Conservation (phyloP, 176 grass and related monocot species). For the Echinochloa phyllopogon region DNA sequence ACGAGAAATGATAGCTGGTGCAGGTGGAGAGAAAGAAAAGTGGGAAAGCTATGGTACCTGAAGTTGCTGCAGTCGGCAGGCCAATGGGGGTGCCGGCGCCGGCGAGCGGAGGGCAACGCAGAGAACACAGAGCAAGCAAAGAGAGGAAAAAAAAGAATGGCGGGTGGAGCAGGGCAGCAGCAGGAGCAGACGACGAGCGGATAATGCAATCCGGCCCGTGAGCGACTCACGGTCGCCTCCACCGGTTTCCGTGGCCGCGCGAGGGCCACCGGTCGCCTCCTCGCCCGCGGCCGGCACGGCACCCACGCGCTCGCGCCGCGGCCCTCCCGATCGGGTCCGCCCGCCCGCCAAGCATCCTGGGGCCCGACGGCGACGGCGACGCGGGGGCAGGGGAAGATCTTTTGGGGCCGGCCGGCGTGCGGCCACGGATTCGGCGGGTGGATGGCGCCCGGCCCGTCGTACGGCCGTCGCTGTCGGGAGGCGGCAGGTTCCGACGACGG, state of each 20-base stretch:
- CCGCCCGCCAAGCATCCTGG: no score
- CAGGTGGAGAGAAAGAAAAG: not conserved
- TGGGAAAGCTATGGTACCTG: not conserved
- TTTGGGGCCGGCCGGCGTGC: slow-evolving; percentile 24
- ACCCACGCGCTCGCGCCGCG: not conserved
- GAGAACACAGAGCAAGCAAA: not conserved
- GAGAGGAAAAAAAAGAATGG: slow-evolving; percentile 7
- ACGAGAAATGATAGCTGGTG: slow-evolving; percentile 14
- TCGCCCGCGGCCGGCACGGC: slow-evolving; percentile 21
- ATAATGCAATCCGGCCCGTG: slow-evolving; percentile 57
- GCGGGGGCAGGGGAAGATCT: not conserved
- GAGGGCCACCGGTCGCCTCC: slow-evolving; percentile 12
- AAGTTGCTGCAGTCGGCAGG: not conserved
- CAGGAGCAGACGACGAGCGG: slow-evolving; percentile 15
- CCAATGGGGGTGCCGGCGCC: not conserved
- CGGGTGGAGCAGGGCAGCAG: slow-evolving; percentile 27
- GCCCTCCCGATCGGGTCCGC: no score
- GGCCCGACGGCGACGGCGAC: slow-evolving; percentile 40
- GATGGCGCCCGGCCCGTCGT: not conserved
- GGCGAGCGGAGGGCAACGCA: not conserved
- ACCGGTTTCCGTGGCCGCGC: slow-evolving; percentile 30
- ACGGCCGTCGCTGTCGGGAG: slow-evolving; percentile 17
- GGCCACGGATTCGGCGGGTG: slow-evolving; percentile 33
- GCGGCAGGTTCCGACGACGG: not conserved
- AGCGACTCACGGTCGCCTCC: slow-evolving; percentile 41